phyloP scores from a whole-genome alignment of 2,329 filamentous ascomycete species.

The Fusarium sp. region DNA sequence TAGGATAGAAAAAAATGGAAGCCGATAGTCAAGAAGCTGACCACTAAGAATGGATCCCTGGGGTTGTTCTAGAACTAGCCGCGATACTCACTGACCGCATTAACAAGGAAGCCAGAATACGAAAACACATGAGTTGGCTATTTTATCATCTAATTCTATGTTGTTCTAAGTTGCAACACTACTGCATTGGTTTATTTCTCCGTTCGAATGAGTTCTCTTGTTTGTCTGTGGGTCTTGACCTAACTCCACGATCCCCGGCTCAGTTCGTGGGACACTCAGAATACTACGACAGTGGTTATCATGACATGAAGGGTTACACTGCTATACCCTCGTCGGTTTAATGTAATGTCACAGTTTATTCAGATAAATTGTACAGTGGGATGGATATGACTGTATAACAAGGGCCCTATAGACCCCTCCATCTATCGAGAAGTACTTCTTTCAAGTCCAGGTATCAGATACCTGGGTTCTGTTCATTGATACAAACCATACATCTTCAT shows the following conservation, averaged over 20 bases:
- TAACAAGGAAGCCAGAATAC: not conserved
- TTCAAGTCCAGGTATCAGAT: slow-evolving; percentile 1
- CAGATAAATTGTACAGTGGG: not conserved
- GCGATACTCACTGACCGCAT: not conserved
- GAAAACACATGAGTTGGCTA: not conserved
- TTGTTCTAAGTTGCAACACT: not conserved
- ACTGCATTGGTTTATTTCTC: not conserved
- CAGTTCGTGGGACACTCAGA: not conserved
- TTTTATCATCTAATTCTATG: not conserved
- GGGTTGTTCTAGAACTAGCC: slow-evolving; percentile 16
- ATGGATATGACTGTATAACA: slow-evolving; percentile 5
- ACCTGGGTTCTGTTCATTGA: not conserved
- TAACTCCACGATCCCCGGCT: not conserved
- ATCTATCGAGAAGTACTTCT: slow-evolving; percentile 9
- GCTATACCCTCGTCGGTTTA: not conserved
- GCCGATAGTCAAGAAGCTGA: slow-evolving; percentile 2
- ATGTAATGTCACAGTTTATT: not conserved
- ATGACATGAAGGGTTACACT: not conserved
- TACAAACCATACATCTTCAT: not conserved
- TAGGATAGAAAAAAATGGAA: slow-evolving; percentile 33
- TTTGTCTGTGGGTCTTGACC: not conserved
- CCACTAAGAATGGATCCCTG: slow-evolving; percentile 32
- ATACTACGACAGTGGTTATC: not conserved
- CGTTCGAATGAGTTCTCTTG: not conserved
- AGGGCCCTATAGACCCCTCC: not conserved